Evolutionary conservation across 140 eudicot species (phyloP), one percentile per base, ranked within the genome.

Genomic region (Flaveria floridana): DNA sequence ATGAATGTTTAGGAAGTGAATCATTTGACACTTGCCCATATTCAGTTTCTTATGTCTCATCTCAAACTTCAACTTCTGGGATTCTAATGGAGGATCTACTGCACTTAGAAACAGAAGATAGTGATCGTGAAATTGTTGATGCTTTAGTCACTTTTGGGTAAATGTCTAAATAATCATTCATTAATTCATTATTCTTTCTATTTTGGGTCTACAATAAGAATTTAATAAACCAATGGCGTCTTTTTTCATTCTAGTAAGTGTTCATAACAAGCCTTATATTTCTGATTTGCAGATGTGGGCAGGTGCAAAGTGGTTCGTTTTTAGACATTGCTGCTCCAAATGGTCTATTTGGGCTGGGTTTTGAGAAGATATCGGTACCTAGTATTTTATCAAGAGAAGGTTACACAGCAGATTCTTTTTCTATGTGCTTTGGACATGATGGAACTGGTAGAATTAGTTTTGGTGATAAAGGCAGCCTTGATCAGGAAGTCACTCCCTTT

Each of bases 51-150:
- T 93, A 93, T 67, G 89, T 93, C 76, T 93, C 98, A 37, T 81
- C 96, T n/a, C 88, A 89, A 83, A 93, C 98, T 61, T 89, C 98
- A 74, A 89, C 98, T 59, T 89, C 98, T 42, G 98, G 98, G 58
- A 80, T 92, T 70, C 72, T 92, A 71, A 82, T 92, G 89, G 92
- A 92, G 82, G 98, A 93, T 85, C 78, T 90, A 76, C 87, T 89
- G 70, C 98, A 88, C 85, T 82, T 93, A 51, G 85, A 73, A 73
- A 79, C 96, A 9, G 92, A 83, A 75, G 86, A 85, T 26, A 70
- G 75, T 28, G 80, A 87, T 20, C 82, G 59, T 70, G 86, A 84
- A 79, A 65, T 73, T 65, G 75, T 87, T 53, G 81, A 89, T 63
- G 89, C 91, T 1, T 85, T 85, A 55, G 78, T 93, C 80, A 89